phyloP scores from a whole-genome alignment of 2,329 filamentous ascomycete genomes.

The Colletotrichum karsti region DNA sequence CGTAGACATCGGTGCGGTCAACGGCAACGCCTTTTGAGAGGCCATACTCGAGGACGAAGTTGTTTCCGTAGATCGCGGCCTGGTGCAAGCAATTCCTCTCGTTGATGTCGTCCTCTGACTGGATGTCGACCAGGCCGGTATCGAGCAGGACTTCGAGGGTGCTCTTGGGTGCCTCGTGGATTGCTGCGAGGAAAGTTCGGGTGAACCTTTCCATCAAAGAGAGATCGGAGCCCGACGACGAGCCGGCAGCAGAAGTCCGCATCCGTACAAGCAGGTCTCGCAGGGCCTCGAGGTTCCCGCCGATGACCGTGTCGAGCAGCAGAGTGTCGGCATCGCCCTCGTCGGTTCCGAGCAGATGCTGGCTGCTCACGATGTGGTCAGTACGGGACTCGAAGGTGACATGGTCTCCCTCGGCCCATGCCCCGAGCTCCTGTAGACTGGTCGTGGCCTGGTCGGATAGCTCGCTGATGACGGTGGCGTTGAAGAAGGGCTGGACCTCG shows the following conservation, averaged over 20 bases:
- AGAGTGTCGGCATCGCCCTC: constrained; percentile 91
- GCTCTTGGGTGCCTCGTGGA: constrained; percentile 83
- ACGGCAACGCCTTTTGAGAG: constrained; percentile 81
- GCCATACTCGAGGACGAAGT: constrained; percentile 79
- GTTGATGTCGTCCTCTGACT: constrained; percentile 96
- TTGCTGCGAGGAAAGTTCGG: constrained; percentile 87
- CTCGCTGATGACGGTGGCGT: constrained; percentile 94
- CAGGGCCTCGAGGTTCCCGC: constrained; percentile 80
- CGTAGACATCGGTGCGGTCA: constrained; percentile 88
- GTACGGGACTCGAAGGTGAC: constrained; percentile 76
- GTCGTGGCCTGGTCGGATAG: constrained; percentile 97
- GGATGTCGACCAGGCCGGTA: constrained; percentile 86
- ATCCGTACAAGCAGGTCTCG: constrained; percentile 84
- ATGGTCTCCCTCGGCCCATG: constrained; percentile 96
- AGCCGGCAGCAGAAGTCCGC: constrained; percentile 55
- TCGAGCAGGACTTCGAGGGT: constrained; percentile 80
- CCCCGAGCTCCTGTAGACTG: constrained; percentile 92
- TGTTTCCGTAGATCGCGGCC: constrained; percentile 91
- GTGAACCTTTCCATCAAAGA: constrained; percentile 80
- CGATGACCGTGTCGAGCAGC: constrained; percentile 85
- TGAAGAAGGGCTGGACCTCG: constrained; percentile 98
- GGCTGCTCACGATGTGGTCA: constrained; percentile 72
- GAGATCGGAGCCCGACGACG: constrained; percentile 61
- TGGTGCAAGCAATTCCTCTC: constrained; percentile 96
- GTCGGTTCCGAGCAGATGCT: constrained; percentile 76